Conservation (phyloP, 23 red algal species). For the Gracilaria vermiculophylla region DNA sequence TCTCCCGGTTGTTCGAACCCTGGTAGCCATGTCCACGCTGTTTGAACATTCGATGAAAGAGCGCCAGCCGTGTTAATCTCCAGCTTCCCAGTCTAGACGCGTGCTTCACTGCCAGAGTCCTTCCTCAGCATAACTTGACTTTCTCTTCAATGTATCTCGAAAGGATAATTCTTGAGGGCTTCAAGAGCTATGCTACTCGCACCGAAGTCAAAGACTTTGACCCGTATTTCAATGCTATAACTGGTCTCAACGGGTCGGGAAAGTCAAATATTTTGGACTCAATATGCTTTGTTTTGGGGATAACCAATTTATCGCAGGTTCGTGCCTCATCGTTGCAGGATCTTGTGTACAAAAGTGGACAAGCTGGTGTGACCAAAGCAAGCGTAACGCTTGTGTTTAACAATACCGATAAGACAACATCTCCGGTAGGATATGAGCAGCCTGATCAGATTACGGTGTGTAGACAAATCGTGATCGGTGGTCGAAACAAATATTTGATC, state of each 20-base stretch:
- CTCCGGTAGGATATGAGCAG: conserved; percentile 91
- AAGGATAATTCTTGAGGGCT: conserved; percentile 95
- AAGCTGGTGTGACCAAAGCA: conserved; percentile 86
- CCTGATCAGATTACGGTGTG: conserved; percentile 78
- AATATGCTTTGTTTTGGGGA: conserved; percentile 98
- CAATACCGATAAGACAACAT: conserved; percentile 71
- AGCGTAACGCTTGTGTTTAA: conserved; percentile 95
- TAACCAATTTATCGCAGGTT: conserved; percentile 89
- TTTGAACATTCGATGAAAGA: not conserved
- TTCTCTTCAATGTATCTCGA: conserved; percentile 74
- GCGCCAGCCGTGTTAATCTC: not conserved
- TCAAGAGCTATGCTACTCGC: conserved; percentile 96
- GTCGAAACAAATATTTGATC: conserved; percentile 94
- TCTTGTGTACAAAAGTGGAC: conserved; percentile 96
- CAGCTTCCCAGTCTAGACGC: not conserved
- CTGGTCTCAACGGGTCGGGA: conserved; percentile 92
- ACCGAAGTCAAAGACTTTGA: conserved; percentile 88
- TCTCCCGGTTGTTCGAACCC: no score
- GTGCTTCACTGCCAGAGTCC: not conserved
- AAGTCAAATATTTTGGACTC: conserved; percentile 98
- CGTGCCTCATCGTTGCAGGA: conserved; percentile 90
- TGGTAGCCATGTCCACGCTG: no score
- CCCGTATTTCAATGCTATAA: conserved; percentile 97
- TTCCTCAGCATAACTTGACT: not conserved
- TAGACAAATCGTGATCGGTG: conserved; percentile 85